Evolutionary conservation across 305 asterid species (phyloP).

Genomic region (Monarda citriodora): DNA sequence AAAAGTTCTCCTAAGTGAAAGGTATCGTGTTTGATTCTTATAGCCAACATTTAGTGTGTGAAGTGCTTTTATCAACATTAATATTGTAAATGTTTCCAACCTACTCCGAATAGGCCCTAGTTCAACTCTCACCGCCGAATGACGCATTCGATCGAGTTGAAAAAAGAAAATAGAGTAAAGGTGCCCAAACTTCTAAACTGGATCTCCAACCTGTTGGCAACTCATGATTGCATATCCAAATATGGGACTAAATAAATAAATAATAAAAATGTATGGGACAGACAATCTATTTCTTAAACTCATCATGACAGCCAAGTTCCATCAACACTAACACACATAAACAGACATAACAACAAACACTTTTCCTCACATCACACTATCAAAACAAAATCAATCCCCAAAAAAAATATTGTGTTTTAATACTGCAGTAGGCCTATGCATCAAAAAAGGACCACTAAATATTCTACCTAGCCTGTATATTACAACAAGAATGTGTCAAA

Average conservation of each 20-base stretch:
- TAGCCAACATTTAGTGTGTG: too few relatives aligned
- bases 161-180: too few relatives aligned
- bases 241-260: not conserved
- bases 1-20: too few relatives aligned
- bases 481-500: not conserved
- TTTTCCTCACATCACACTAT: conserved; percentile 12
- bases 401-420: conserved; percentile 10
- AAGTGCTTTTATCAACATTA: too few relatives aligned
- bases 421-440: conserved; percentile 6
- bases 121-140: too few relatives aligned
- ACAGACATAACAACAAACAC: conserved; percentile 21
- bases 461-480: not conserved
- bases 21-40: too few relatives aligned
- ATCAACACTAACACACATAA: conserved; percentile 6
- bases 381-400: conserved; percentile 14
- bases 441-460: conserved; percentile 21
- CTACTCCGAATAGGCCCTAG: too few relatives aligned
- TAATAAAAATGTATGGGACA: conserved; percentile 2
- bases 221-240: conserved; percentile 17
- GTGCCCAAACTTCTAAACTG: not conserved
- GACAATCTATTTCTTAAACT: not conserved
- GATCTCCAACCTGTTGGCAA: conserved; percentile 24
- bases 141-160: too few relatives aligned
- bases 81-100: too few relatives aligned
- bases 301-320: conserved; percentile 22